A percentile compares a stretch with the other conserved stretches of the same genome.
Conservation (phyloP, 108 stramenopile species). For the Parmales sp. region DNA sequence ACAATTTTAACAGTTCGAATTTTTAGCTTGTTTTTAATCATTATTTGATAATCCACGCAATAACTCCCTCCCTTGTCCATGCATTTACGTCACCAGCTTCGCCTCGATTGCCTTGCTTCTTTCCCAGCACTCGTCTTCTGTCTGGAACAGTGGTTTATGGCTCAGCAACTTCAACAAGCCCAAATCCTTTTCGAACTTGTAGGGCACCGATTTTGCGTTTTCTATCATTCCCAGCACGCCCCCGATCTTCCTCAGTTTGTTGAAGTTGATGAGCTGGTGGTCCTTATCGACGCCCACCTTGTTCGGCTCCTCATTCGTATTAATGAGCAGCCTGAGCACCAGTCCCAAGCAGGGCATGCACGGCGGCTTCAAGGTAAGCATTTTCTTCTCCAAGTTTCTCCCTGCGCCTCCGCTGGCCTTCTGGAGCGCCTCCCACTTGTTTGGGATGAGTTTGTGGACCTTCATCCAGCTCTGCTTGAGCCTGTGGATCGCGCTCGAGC, state of each 20-base stretch:
- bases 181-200: background rate
- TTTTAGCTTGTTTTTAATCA: no score
- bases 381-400: background rate
- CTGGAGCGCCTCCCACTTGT: conserved; percentile 7
- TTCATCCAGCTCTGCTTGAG: background rate
- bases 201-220: conserved; percentile 4
- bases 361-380: background rate
- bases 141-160: background rate
- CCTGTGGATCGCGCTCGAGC: background rate
- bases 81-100: conserved; percentile 7
- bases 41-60: no score
- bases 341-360: conserved; percentile 1
- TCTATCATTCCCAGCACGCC: background rate
- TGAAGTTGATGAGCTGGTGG: conserved; percentile 1
- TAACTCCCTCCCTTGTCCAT: no score
- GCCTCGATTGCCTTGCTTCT: conserved; percentile 9
- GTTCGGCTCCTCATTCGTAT: conserved; percentile 3
- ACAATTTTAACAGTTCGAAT: no score
- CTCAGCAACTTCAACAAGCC: background rate
- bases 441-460: background rate
- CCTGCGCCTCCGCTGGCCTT: background rate
- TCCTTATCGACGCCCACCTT: background rate
- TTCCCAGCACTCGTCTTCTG: conserved; percentile 1
- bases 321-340: conserved; percentile 8
- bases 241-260: conserved; percentile 4